phyloP scores from a whole-genome alignment of 257 asterid species.

The Parsonsia alboflavescens region DNA sequence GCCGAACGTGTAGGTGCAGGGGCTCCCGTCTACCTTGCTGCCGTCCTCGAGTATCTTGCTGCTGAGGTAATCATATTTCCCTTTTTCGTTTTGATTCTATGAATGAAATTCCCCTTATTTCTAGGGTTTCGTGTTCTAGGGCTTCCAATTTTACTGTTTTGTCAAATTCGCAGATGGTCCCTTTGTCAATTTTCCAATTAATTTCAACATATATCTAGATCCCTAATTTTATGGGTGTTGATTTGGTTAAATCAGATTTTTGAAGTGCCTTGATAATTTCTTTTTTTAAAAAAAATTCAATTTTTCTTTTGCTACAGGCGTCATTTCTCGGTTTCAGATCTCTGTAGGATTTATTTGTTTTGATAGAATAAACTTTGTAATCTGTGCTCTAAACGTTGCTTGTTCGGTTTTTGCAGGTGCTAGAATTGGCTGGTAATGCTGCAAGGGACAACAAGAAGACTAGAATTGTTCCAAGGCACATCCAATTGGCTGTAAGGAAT shows the following conservation, averaged over 20 bases:
- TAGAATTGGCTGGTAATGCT: conserved; percentile 80
- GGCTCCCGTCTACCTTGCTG: conserved; percentile 87
- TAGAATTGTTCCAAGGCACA: conserved; percentile 71
- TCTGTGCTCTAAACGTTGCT: background rate
- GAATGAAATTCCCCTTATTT: background rate
- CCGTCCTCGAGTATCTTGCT: conserved; percentile 74
- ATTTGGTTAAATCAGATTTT: background rate
- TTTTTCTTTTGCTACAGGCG: too few species aligned
- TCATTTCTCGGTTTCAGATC: conserved; percentile 9
- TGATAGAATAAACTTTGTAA: background rate
- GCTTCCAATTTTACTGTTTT: conserved; percentile 11
- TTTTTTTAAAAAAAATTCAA: background rate
- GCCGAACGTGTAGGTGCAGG: conserved; percentile 90
- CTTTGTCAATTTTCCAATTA: background rate
- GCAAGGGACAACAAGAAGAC: conserved; percentile 84
- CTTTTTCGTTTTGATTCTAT: background rate
- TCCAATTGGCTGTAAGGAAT: conserved; percentile 69
- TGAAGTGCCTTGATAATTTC: background rate
- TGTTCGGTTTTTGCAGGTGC: conserved; percentile 32
- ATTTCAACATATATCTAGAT: background rate
- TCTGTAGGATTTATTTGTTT: background rate
- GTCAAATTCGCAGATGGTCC: background rate
- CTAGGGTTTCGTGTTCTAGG: conserved; percentile 5
- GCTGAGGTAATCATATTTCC: conserved; percentile 47
- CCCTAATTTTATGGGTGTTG: background rate